These are phyloP conservation scores for Bipolaris gigantea DNA, from an alignment of 2,329 filamentous ascomycete species.

Conservation along the genomic window DNA sequence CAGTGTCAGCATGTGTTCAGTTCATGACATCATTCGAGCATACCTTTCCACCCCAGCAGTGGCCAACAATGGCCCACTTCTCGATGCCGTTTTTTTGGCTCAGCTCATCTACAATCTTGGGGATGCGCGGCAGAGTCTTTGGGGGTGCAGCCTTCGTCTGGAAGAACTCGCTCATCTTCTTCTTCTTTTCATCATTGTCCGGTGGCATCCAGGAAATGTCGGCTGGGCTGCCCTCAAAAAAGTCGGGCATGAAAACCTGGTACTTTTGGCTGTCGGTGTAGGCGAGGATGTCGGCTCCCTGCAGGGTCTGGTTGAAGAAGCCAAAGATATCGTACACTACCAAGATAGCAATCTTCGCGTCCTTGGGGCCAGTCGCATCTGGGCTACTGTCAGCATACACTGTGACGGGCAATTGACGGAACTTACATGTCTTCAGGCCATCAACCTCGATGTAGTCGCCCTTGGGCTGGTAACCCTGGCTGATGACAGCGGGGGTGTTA, in stretches of 20 bases:
- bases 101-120: conserved; percentile 58
- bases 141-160: conserved; percentile 59
- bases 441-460: conserved; percentile 62
- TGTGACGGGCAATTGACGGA: neutral
- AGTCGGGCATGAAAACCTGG: conserved; percentile 88
- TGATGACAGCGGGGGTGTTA: conserved; percentile 54
- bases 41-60: conserved; percentile 61
- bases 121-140: conserved; percentile 58
- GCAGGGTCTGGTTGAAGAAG: conserved; percentile 64
- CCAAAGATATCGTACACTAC: conserved; percentile 66
- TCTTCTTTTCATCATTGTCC: conserved; percentile 61
- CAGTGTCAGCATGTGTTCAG: neutral
- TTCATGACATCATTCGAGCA: conserved; percentile 21
- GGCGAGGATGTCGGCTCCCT: conserved; percentile 66
- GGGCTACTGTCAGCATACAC: neutral
- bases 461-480: conserved; percentile 58
- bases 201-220: conserved; percentile 64
- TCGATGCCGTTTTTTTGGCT: conserved; percentile 54
- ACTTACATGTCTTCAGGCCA: conserved; percentile 63
- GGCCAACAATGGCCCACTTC: conserved; percentile 63
- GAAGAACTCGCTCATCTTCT: conserved; percentile 64
- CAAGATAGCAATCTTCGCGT: conserved; percentile 60
- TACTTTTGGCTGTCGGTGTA: conserved; percentile 66
- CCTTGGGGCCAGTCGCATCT: conserved; percentile 60
- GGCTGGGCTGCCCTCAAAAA: conserved; percentile 76